Base-by-base conservation (phyloP, 306 rosid species). In the Amphicarpaea edgeworthii region DNA sequence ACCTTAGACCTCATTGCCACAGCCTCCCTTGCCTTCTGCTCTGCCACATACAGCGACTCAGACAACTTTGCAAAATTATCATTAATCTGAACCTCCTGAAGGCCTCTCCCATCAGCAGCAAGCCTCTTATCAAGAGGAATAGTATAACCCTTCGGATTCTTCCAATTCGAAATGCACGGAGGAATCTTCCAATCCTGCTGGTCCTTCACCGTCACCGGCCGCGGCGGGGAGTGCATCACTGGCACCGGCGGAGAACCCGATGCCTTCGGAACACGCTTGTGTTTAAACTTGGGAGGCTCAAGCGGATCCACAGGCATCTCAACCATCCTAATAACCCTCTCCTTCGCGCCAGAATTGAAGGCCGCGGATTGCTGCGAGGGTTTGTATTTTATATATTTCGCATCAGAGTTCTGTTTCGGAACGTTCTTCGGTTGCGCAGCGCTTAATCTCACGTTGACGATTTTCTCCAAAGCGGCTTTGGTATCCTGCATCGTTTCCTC, bases 151-250 rank as follows among this genome's bases (percentile, higher is more conserved):
- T 94, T 94, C 0, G 96, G 97, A 70, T 94, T 94, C 95, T 94
- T 90, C 98, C 97, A 94, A 82, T 87, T 90, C 11, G 97, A 94
- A 54, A 94, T 91, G 64, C 96, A 92, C 16, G 96, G 98, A 0
- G 97, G 98, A 32, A 92, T 92, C 79, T 94, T 91, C 98, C 97
- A 94, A 69, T 94, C 98, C 64, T 90, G 95, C 81, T 90, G 96
- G 68, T 94, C 98, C 77, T 91, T 94, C 73, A 91, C 92, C 0
- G 96, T 91, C 81, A 92, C 95, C 8, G 95, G 97, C 58, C 97
- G 81, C 0, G 97, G 98, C 49, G 96, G 97, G 3, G 97, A 94
- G 75, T 90, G 98, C 96, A 94, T 88, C 37, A 92, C 91, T 0
- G 96, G 98, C 42, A 94, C 93, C 6, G 96, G 96, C 19, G 97